Evolutionary conservation across 2,329 filamentous ascomycete genomes (phyloP).

Genomic region (Septoria petroselini): DNA sequence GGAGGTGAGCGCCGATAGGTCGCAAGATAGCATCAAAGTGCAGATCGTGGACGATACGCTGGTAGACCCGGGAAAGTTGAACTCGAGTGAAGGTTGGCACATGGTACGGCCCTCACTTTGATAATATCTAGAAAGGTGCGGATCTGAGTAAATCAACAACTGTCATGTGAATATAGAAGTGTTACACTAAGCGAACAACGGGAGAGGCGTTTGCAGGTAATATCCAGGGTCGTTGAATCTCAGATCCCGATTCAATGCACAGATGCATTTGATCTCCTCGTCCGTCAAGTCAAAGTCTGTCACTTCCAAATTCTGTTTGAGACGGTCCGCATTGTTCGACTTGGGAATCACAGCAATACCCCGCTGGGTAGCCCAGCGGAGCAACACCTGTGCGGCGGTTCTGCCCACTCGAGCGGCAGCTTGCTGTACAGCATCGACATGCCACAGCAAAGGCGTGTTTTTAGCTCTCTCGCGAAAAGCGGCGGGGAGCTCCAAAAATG

Average conservation of each 20-base stretch:
- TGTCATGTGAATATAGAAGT: no score
- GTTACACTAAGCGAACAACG: constrained; percentile 19
- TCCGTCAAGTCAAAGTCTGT: constrained; percentile 13
- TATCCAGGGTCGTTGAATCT: constrained; percentile 20
- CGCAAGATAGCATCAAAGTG: no score
- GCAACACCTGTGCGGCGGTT: constrained; percentile 14
- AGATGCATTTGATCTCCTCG: constrained; percentile 14
- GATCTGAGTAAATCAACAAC: no score
- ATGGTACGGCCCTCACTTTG: no score
- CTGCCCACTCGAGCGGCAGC: constrained; percentile 12
- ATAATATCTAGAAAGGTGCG: no score
- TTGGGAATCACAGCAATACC: constrained; percentile 19
- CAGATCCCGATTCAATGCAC: constrained; percentile 12
- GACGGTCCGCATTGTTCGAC: constrained; percentile 12
- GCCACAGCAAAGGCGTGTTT: constrained; percentile 11
- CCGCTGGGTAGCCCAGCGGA: constrained; percentile 18
- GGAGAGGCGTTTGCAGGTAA: constrained; percentile 15
- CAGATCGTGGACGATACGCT: no score
- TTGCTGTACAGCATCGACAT: constrained; percentile 11
- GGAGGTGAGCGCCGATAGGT: no score
- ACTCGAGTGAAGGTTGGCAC: no score
- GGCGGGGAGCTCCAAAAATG: constrained; percentile 13
- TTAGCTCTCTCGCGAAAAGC: constrained; percentile 16
- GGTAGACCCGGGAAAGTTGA: no score
- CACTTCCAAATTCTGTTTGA: constrained; percentile 18